A percentile compares a stretch with the other conserved stretches of the same genome.
These are phyloP conservation scores for Dovyalis caffra DNA, from an alignment of 345 rosid species.

Conservation along the genomic window DNA sequence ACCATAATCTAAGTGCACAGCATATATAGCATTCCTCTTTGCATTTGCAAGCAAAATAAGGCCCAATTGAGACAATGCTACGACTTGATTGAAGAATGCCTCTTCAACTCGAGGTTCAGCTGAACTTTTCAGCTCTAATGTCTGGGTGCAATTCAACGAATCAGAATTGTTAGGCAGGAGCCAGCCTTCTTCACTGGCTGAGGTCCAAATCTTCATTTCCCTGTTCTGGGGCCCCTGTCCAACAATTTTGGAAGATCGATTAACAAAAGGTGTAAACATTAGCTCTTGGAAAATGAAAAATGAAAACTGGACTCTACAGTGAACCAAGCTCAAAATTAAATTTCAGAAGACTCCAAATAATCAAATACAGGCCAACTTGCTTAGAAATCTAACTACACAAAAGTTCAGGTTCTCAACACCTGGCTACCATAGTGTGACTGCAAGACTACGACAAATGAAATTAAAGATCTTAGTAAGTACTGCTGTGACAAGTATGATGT, in stretches of 20 bases:
- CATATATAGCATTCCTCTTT: conserved; percentile 81
- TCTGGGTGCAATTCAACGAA: conserved; percentile 77
- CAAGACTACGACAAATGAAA: background rate
- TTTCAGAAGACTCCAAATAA: background rate
- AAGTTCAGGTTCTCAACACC: conserved; percentile 9
- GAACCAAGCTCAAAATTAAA: background rate
- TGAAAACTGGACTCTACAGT: background rate
- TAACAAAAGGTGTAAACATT: background rate
- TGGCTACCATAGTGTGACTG: conserved; percentile 1
- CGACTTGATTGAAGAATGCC: conserved; percentile 83
- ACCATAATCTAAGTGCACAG: conserved; percentile 78
- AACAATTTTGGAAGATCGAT: background rate
- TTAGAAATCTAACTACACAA: conserved; percentile 5
- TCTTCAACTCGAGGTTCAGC: conserved; percentile 53
- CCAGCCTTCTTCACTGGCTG: conserved; percentile 79
- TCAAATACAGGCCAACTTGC: background rate
- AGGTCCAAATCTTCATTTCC: conserved; percentile 82
- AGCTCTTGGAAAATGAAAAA: background rate
- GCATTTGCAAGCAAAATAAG: conserved; percentile 83
- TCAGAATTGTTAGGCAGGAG: conserved; percentile 60
- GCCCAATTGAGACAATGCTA: conserved; percentile 66
- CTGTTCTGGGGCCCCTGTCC: conserved; percentile 75
- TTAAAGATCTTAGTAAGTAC: conserved; percentile 37
- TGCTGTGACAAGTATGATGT: conserved; percentile 77
- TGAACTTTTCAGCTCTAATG: conserved; percentile 71